Conservation (phyloP, 495 filamentous ascomycete genomes). For the Platismatia glauca region DNA sequence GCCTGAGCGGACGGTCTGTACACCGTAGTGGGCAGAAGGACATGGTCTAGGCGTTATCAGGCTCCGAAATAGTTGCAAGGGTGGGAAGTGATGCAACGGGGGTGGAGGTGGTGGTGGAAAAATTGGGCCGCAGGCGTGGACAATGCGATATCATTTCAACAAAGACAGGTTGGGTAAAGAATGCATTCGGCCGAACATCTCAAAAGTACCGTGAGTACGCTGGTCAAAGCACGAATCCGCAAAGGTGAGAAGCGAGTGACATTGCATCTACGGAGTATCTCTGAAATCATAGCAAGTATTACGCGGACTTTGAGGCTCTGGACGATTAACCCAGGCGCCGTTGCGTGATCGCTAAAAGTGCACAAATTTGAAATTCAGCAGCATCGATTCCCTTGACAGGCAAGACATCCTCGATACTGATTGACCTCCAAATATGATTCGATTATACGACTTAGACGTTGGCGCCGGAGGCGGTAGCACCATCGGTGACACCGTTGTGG, state of each 20-base stretch:
- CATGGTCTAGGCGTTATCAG: too few species aligned
- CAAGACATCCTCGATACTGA: background rate
- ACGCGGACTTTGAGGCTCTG: background rate
- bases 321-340: background rate
- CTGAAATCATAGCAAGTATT: background rate
- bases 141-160: too few species aligned
- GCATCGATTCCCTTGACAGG: background rate
- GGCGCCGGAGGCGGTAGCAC: slow-evolving; percentile 11
- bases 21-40: too few species aligned
- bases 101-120: too few species aligned
- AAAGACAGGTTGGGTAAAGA: too few species aligned
- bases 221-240: background rate
- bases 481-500: slow-evolving; percentile 1
- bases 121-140: too few species aligned
- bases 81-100: too few species aligned
- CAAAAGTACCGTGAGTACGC: too few species aligned
- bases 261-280: background rate
- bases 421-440: background rate
- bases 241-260: background rate
- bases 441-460: background rate
- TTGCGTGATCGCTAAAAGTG: background rate
- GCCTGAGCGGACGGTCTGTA: too few species aligned
- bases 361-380: background rate
- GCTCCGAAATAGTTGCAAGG: too few species aligned
- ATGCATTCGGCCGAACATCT: too few species aligned